A percentile compares a stretch with the other conserved stretches of the same genome.
Evolutionary conservation across 495 filamentous ascomycete species (phyloP).

Genomic region (Podospora fimiseda): DNA sequence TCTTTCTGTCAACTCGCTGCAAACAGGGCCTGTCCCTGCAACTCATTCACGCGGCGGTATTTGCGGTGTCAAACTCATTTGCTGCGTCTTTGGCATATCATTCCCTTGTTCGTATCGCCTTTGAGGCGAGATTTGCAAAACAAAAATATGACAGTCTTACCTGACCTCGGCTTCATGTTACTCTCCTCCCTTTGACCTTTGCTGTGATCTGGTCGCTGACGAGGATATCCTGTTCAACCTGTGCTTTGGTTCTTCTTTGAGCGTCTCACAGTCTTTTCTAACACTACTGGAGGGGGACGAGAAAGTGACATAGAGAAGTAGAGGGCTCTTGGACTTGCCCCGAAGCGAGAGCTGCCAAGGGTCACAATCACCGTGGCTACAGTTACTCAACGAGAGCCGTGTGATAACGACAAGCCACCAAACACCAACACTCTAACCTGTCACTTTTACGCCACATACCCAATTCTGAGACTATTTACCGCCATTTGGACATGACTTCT

Average conservation of each 20-base stretch:
- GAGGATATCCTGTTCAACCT: background rate
- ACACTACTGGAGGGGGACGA: background rate
- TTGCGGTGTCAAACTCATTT: constrained; percentile 47
- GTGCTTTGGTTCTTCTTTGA: background rate
- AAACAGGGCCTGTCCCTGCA: constrained; percentile 44
- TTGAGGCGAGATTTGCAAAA: background rate
- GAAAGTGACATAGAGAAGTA: background rate
- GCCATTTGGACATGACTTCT: constrained; percentile 31
- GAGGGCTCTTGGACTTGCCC: background rate
- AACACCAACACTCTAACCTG: background rate
- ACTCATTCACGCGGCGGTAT: constrained; percentile 32
- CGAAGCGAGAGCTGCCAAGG: background rate
- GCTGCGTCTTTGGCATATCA: constrained; percentile 33
- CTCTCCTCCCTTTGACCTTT: background rate
- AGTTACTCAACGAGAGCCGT: background rate
- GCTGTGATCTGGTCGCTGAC: background rate
- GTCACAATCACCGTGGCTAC: background rate
- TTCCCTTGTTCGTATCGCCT: background rate
- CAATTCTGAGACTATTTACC: constrained; percentile 9
- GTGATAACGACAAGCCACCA: background rate
- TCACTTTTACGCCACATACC: background rate
- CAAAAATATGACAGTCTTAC: constrained; percentile 20
- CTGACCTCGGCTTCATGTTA: constrained; percentile 35
- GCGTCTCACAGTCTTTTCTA: background rate
- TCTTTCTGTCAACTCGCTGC: constrained; percentile 35